These are phyloP conservation scores for Calonectria honghensis DNA, from an alignment of 2,329 filamentous ascomycete species.

Conservation along the genomic window DNA sequence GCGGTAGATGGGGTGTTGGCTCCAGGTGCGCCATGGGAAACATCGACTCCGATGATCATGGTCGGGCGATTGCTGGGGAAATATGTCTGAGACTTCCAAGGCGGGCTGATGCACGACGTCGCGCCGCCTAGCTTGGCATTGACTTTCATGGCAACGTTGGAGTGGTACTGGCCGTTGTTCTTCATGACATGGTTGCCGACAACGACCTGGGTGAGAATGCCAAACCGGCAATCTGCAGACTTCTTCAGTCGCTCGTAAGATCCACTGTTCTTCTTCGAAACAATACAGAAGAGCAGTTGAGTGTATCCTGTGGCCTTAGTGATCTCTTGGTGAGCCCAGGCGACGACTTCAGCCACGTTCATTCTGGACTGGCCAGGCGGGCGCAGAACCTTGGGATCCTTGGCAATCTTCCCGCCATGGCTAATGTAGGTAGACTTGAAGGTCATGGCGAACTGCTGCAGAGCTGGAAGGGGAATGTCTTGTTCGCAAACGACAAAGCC, in stretches of 20 bases:
- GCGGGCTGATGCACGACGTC: conserved; percentile 71
- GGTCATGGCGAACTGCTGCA: conserved; percentile 59
- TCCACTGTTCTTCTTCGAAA: conserved; percentile 81
- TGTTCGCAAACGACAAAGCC: conserved; percentile 80
- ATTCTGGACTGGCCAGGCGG: conserved; percentile 59
- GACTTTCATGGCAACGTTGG: conserved; percentile 97
- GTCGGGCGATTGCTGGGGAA: conserved; percentile 72
- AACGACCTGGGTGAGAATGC: conserved; percentile 89
- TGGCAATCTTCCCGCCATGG: conserved; percentile 69
- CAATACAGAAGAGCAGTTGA: conserved; percentile 86
- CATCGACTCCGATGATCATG: conserved; percentile 92
- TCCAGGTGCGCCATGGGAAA: conserved; percentile 88
- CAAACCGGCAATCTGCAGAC: conserved; percentile 88
- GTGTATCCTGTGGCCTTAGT: conserved; percentile 75
- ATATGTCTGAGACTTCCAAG: conserved; percentile 60
- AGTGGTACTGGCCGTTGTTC: conserved; percentile 87
- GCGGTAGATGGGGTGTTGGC: conserved; percentile 83
- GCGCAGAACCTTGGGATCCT: conserved; percentile 60
- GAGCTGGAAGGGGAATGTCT: conserved; percentile 65
- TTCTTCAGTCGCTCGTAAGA: conserved; percentile 93
- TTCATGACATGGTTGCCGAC: conserved; percentile 81
- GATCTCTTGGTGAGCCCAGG: conserved; percentile 65
- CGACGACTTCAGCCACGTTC: conserved; percentile 71
- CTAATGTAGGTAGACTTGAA: conserved; percentile 68
- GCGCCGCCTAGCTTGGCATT: conserved; percentile 95